These are phyloP conservation scores for Allium sativum DNA, from an alignment of 106 monocot species.

Conservation along the genomic window DNA sequence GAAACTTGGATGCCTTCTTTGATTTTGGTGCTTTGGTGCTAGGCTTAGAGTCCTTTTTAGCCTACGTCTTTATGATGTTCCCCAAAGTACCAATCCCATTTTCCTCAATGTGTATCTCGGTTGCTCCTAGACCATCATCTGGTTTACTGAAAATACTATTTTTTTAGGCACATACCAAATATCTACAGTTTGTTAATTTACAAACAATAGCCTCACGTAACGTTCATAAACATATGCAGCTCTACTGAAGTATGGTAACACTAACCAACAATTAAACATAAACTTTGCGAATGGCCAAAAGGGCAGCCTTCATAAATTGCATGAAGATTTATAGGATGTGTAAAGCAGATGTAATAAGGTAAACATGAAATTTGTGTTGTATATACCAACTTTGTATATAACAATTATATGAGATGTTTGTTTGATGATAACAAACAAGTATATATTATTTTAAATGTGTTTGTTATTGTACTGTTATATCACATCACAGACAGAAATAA, in stretches of 20 bases:
- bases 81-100: conserved; percentile 64
- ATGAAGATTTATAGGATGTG: too few relatives aligned
- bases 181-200: conserved; percentile 37
- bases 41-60: too few relatives aligned
- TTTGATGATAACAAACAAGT: too few relatives aligned
- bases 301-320: conserved; percentile 48
- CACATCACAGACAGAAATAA: too few relatives aligned
- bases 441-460: too few relatives aligned
- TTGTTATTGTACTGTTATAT: too few relatives aligned
- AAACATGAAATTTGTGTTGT: too few relatives aligned
- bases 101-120: conserved; percentile 54
- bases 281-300: conserved; percentile 70
- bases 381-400: too few relatives aligned
- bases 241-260: conserved; percentile 80
- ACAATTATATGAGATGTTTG: too few relatives aligned
- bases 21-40: too few relatives aligned
- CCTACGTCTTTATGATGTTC: conserved; percentile 58
- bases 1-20: too few relatives aligned
- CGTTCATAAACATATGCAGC: conserved; percentile 78
- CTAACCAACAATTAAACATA: conserved; percentile 59
- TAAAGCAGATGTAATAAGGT: too few relatives aligned
- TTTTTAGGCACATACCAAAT: conserved; percentile 44
- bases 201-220: conserved; percentile 39
- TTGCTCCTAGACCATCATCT: conserved; percentile 51
- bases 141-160: conserved; percentile 31